These are phyloP conservation scores for Taphrina communis DNA, from an alignment of 1,139 yeast species.

Conservation along the genomic window DNA sequence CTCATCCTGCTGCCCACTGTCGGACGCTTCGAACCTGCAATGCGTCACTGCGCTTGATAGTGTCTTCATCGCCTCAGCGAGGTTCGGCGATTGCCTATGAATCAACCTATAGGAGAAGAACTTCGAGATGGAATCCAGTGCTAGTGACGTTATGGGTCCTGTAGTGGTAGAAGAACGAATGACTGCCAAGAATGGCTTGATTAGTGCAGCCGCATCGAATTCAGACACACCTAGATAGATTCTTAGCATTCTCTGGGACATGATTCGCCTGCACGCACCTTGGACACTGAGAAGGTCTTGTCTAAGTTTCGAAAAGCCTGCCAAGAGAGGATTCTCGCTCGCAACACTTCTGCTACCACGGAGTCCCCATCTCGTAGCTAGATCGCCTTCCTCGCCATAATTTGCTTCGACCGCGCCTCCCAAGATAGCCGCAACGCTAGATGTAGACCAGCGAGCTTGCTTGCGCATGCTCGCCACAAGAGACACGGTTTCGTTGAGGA, in stretches of 20 bases:
- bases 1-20: conserved; percentile 89
- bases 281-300: conserved; percentile 67
- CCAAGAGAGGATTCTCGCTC: conserved; percentile 68
- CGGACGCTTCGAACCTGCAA: conserved; percentile 94
- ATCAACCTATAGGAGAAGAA: conserved; percentile 68
- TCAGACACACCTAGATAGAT: conserved; percentile 55
- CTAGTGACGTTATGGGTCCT: conserved; percentile 82
- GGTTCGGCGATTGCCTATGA: conserved; percentile 56
- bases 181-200: conserved; percentile 87
- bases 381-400: conserved; percentile 52
- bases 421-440: conserved; percentile 87
- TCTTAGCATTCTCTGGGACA: not conserved
- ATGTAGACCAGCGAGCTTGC: conserved; percentile 75
- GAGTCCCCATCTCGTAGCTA: conserved; percentile 50
- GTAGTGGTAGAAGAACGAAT: conserved; percentile 84
- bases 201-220: conserved; percentile 72
- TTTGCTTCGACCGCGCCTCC: conserved; percentile 60
- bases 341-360: conserved; percentile 43
- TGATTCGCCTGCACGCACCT: conserved; percentile 38
- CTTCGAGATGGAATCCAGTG: conserved; percentile 76
- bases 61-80: conserved; percentile 61
- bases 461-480: conserved; percentile 92
- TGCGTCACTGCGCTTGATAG: conserved; percentile 82
- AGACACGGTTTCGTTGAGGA: conserved; percentile 84
- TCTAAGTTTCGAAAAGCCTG: conserved; percentile 80